Evolutionary conservation across 139 green algal genomes (phyloP), one percentile per base, ranked within the genome.

Genomic region (Pleodorina starrii): DNA sequence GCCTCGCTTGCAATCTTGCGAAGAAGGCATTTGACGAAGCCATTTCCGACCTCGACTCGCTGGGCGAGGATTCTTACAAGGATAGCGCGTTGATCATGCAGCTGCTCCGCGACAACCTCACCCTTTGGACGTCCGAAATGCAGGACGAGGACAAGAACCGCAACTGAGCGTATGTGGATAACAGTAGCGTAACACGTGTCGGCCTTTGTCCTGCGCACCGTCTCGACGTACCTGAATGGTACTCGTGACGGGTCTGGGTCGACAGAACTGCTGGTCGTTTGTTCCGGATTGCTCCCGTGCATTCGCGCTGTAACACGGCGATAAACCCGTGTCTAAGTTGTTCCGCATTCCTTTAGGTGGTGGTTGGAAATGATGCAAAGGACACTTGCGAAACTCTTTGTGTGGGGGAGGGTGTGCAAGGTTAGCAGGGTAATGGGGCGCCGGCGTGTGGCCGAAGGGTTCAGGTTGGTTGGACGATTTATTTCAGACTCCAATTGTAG

Each of bases 11-110:
- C 95, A 93, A 97, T 71, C 94, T 99, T 80, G 98, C 98, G 27
- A 99, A 99, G 97, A 97, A 99, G 95, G 98, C 98, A 10, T 99
- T 99, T 92, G 98, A 99, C 85, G 98, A 99, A 93, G 98, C 98
- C 38, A 99, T 99, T 90, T 96, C 97, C 42, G 98, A 99, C 94
- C 95, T 99, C 54, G 98, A 99, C 93, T 98, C 98, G 3, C 92
- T 99, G 60, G 97, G 98, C 57, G 98, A 99, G 94, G 98, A 99
- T 86, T 98, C 95, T 1, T 99, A 99, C 96, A 99, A 99, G 95
- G 98, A 99, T 92, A 97, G 93, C 92, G 99, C 98, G 17, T 94
- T 99, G 57, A 99, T 99, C 95, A 99, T 99, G 98, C 98, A 99
- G 94, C 95, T 99, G 48, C 94, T 99, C 89, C 92, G 98, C 38